A percentile compares a stretch with the other conserved stretches of the same genome.
phyloP scores from a whole-genome alignment of 2,329 filamentous ascomycete genomes.

The Dryadomyces sulphureus region DNA sequence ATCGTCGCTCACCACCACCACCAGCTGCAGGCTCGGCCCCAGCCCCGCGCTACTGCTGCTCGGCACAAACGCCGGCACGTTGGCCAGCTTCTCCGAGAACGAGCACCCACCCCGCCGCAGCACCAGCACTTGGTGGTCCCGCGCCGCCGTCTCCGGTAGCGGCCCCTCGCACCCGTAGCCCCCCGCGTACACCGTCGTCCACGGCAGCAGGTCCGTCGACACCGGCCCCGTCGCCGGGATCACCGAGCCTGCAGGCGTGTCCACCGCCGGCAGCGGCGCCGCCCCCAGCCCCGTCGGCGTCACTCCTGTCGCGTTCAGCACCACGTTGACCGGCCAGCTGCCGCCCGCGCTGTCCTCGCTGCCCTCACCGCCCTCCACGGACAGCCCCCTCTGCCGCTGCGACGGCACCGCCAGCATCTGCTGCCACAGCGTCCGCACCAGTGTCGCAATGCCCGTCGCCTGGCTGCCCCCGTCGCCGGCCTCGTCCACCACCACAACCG shows the following conservation, averaged over 20 bases:
- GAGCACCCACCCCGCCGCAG: constrained; percentile 71
- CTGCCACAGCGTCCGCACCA: constrained; percentile 31
- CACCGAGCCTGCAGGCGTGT: constrained; percentile 20
- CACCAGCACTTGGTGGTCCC: constrained; percentile 61
- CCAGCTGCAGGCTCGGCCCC: constrained; percentile 51
- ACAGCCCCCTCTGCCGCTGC: background rate
- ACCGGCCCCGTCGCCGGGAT: constrained; percentile 21
- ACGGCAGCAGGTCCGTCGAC: constrained; percentile 36
- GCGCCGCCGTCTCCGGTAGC: constrained; percentile 34
- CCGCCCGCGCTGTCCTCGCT: background rate
- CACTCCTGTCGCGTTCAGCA: constrained; percentile 22
- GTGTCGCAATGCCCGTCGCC: constrained; percentile 20
- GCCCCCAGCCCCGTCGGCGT: constrained; percentile 28
- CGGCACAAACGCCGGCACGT: constrained; percentile 66
- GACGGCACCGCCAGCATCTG: constrained; percentile 23
- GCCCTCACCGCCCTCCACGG: background rate
- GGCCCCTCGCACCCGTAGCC: constrained; percentile 50
- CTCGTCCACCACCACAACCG: constrained; percentile 1
- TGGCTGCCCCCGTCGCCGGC: background rate
- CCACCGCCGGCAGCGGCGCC: constrained; percentile 29
- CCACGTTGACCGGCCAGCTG: constrained; percentile 13
- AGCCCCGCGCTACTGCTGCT: constrained; percentile 17
- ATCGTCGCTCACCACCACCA: constrained; percentile 58
- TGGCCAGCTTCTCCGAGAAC: constrained; percentile 69
- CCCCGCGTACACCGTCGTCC: constrained; percentile 58